Base-by-base conservation (phyloP, 1,284 basidiomycete genomes). In the Moniliophthora roreri region DNA sequence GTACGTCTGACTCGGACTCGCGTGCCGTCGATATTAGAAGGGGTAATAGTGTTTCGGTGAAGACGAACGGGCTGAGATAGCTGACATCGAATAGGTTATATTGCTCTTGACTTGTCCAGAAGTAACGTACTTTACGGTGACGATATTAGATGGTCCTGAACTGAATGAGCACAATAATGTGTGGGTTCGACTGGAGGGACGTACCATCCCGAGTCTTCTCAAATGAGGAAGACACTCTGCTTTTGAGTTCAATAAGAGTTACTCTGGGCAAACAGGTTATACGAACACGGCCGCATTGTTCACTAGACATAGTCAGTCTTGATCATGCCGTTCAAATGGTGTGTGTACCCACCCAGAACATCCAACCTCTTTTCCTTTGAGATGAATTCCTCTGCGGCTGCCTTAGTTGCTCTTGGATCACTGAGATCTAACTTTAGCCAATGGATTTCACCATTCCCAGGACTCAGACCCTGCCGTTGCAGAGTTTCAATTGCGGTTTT, bases 381-480 rank as follows among this genome's bases (percentile, higher is more conserved):
- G 54, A 71, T 47, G 51, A 71, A 68, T 37, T 66, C 66, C 51
- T 74, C 69, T 0, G 75, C 80, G 1, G 75, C 59, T n/a, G 60
- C 62, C 60, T 72, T 76, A 4, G 74, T 73, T 13, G 66, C 64
- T 24, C 69, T 62, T 1, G 76, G 73, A 50, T 78, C 62, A 57
- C 62, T 59, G 46, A 84, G 62, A 59, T 84, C 78, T 15, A 83
- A 67, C 41, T 73, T 63, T 11, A 80, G 59, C 68, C 71, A 79
- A 3, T 69, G 55, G 7, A 82, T 67, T 50, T 72, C 57, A 5
- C 77, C 78, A 39, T 66, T 63, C 0, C 68, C 69, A 1, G 65
- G 61, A 3, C 55, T 66, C 1, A 71, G 58, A 0, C 70, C 74
- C n/a, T 75, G 75, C 6, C 56, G 51, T 42, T 71, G 64, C 36